Evolutionary conservation across 2,329 filamentous ascomycete species (phyloP).

Genomic region (Podosphaera fusca): DNA sequence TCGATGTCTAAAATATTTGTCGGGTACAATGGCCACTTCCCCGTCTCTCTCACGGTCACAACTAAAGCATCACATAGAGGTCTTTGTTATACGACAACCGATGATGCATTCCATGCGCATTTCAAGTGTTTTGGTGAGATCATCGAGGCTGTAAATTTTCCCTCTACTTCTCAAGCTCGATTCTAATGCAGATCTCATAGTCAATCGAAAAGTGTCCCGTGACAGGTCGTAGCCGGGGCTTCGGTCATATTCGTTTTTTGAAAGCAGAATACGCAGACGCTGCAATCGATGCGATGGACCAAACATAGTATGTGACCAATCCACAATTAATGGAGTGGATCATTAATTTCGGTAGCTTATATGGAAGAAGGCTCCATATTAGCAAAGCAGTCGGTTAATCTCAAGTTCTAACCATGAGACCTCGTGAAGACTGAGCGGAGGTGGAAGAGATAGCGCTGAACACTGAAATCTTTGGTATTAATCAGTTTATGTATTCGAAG

Average conservation of each 20-base stretch:
- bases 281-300: slow-evolving; percentile 64
- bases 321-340: background rate
- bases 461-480: no score
- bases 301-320: slow-evolving; percentile 50
- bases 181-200: background rate
- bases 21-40: background rate
- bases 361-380: slow-evolving; percentile 82
- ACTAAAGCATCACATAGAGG: background rate
- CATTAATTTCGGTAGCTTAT: slow-evolving; percentile 37
- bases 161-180: background rate
- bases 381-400: slow-evolving; percentile 41
- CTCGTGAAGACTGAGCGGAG: no score
- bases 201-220: slow-evolving; percentile 22
- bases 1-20: background rate
- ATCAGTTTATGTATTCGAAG: no score
- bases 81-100: background rate
- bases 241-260: slow-evolving; percentile 83
- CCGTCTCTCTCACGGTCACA: background rate
- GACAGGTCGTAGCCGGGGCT: slow-evolving; percentile 86
- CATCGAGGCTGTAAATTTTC: background rate
- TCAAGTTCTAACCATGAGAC: no score
- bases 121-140: background rate
- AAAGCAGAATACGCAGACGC: slow-evolving; percentile 53
- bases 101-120: background rate
- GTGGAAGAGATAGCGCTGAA: no score